Conservation (phyloP, 2,329 filamentous ascomycete species). For the Aquanectria penicillioides region DNA sequence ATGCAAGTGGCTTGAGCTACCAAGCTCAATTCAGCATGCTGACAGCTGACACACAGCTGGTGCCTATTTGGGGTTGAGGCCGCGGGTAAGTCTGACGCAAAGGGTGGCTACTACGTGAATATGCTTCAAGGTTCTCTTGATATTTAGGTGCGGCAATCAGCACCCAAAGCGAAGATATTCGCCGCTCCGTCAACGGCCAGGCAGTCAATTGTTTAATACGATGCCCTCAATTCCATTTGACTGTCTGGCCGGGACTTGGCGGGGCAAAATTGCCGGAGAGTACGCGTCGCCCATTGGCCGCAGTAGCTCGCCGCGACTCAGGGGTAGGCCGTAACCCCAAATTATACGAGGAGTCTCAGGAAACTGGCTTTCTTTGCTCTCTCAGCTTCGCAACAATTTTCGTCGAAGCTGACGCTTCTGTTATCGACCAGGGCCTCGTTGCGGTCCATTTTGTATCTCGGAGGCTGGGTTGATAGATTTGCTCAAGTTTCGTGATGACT, state of each 20-base stretch:
- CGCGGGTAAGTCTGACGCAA: no score
- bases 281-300: constrained; percentile 12
- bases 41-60: no score
- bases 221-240: constrained; percentile 7
- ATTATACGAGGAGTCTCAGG: constrained; percentile 7
- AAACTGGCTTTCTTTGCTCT: not conserved
- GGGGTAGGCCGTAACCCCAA: constrained; percentile 4
- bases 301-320: not conserved
- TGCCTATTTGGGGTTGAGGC: no score
- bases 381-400: not conserved
- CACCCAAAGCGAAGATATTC: not conserved
- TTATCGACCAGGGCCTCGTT: not conserved
- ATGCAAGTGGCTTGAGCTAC: no score
- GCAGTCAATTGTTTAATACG: not conserved
- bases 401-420: not conserved
- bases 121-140: no score
- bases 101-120: no score
- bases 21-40: no score
- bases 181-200: not conserved
- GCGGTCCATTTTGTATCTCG: not conserved
- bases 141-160: no score
- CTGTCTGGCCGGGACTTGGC: constrained; percentile 1
- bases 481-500: constrained; percentile 20
- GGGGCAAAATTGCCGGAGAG: not conserved
- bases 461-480: constrained; percentile 1